Base-by-base conservation (phyloP, 2,329 filamentous ascomycete genomes). In the Cytospora schulzeri region DNA sequence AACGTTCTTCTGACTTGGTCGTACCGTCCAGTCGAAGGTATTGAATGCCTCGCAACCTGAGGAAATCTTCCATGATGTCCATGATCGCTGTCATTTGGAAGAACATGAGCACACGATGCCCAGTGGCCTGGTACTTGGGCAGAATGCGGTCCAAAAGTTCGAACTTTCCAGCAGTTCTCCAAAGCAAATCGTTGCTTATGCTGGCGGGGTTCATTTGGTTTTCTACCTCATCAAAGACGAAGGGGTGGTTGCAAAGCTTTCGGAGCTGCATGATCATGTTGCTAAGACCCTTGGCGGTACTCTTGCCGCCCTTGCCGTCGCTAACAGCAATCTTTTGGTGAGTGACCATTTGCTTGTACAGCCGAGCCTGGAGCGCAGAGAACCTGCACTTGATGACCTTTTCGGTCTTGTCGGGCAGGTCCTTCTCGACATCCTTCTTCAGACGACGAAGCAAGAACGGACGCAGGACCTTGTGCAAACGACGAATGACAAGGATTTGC, bases 31-130 rank as follows among this genome's bases (percentile, higher is more conserved):
- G 83, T 75, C 95, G 93, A 69, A 99, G 84, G 75, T 96, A 99
- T 73, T 91, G 85, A 70, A 97, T 83, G 55, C 89, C 90, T 69
- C 92, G 87, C 73, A 92, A 90, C 4, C 94, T 90, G 68, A 99
- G 79, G 76, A 96, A 99, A 76, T 99, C 95, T 72, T 99, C 95
- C 95, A 99, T 98, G 73, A 99, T 99, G 78, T 99, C 97, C 95
- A 99, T 99, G 75, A 99, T 99, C 67, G 96, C 93, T 4, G 95
- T 99, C 95, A 99, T 99, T 77, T 99, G 95, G 84, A 99, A 99
- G 85, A 99, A 99, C 91, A 99, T 98, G 76, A 99, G 83, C 31
- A 98, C 93, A 77, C 95, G 91, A 86, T 99, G 95, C 19, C 92
- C 92, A 1, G 92, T 93, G 3, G 85, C 88, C 71, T 91, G 87